Evolutionary conservation across 495 filamentous ascomycete genomes (phyloP).

Genomic region (Parathielavia appendiculata): DNA sequence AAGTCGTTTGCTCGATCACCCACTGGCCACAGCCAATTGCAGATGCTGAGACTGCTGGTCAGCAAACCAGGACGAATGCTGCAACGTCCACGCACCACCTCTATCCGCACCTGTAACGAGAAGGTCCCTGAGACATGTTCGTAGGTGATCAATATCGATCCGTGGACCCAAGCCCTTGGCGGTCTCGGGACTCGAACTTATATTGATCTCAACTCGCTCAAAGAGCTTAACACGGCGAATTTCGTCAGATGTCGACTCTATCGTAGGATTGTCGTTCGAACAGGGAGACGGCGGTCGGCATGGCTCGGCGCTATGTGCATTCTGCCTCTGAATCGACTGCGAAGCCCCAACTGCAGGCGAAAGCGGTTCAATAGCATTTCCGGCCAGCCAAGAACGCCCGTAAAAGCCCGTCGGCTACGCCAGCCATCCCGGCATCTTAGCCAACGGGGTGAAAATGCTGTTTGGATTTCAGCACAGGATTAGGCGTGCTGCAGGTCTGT

Average conservation of each 20-base stretch:
- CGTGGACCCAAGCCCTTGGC: constrained; percentile 22
- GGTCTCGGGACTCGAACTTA: constrained; percentile 4
- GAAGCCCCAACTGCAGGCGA: constrained; percentile 11
- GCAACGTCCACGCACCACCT: neutral
- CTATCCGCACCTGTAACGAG: neutral
- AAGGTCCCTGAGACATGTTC: neutral
- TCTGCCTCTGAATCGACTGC: constrained; percentile 23
- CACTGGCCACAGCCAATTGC: neutral
- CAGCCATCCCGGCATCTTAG: neutral
- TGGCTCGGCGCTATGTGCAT: constrained; percentile 26
- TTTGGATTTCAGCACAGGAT: constrained; percentile 17
- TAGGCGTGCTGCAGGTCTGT: constrained; percentile 14
- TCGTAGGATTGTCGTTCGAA: constrained; percentile 10
- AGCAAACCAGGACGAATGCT: neutral
- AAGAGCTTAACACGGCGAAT: constrained; percentile 22
- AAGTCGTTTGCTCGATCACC: constrained; percentile 2
- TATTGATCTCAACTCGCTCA: constrained; percentile 13
- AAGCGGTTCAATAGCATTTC: constrained; percentile 11
- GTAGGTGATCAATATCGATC: neutral
- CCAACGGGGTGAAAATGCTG: too few relatives aligned
- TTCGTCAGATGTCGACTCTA: constrained; percentile 18
- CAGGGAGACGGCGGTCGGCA: constrained; percentile 7
- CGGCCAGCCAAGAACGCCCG: constrained; percentile 17
- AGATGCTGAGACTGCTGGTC: neutral
- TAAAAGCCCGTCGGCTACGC: neutral